These are phyloP conservation scores for Endocalyx cinctus DNA, from an alignment of 2,329 filamentous ascomycete genomes.

Conservation along the genomic window DNA sequence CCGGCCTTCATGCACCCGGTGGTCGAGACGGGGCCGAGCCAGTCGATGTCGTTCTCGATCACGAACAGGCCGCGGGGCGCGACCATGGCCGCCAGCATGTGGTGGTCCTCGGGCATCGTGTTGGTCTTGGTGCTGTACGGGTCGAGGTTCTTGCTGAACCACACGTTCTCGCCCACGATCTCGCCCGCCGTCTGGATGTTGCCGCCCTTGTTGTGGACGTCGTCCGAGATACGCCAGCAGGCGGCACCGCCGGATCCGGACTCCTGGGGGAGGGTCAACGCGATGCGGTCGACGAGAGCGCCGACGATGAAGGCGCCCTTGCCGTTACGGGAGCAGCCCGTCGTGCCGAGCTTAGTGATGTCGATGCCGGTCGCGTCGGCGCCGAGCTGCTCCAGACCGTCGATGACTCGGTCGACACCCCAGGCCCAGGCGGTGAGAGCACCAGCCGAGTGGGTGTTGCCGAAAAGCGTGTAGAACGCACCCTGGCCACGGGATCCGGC, in stretches of 20 bases:
- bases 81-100: slow-evolving; percentile 51
- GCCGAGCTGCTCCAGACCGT: slow-evolving; percentile 50
- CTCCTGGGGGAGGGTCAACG: slow-evolving; percentile 58
- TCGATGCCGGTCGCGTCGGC: slow-evolving; percentile 44
- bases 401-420: slow-evolving; percentile 57
- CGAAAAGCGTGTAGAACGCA: slow-evolving; percentile 56
- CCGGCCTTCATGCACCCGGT: slow-evolving; percentile 55
- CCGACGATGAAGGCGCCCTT: slow-evolving; percentile 61
- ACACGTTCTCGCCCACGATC: slow-evolving; percentile 58
- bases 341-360: slow-evolving; percentile 47
- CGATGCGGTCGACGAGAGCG: slow-evolving; percentile 54
- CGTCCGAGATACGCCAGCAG: slow-evolving; percentile 54
- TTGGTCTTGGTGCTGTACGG: slow-evolving; percentile 41
- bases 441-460: slow-evolving; percentile 48
- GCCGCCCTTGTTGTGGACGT: slow-evolving; percentile 44
- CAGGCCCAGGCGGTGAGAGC: slow-evolving; percentile 60
- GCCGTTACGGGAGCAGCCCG: slow-evolving; percentile 60
- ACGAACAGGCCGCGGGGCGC: slow-evolving; percentile 51
- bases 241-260: slow-evolving; percentile 57
- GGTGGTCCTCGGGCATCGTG: slow-evolving; percentile 52
- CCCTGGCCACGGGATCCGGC: slow-evolving; percentile 48
- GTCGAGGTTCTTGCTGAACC: slow-evolving; percentile 56
- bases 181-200: slow-evolving; percentile 57
- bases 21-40: slow-evolving; percentile 52
- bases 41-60: slow-evolving; percentile 56